Evolutionary conservation across 805 yeast genomes (phyloP), one percentile per base, ranked within the genome.

Genomic region (Yamadazyma scolyti): DNA sequence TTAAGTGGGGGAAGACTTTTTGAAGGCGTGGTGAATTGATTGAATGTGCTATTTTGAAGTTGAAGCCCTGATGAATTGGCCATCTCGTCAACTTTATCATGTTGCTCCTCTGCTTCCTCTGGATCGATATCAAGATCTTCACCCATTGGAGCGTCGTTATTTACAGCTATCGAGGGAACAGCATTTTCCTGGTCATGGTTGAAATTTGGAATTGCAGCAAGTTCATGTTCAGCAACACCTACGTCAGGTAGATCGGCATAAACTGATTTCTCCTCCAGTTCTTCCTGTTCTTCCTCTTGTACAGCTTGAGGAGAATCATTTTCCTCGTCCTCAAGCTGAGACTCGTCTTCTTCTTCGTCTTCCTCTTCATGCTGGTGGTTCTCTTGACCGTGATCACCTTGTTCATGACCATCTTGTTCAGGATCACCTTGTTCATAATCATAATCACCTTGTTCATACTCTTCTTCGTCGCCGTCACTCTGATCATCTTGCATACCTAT

Each of bases 1-100:
- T 65, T 65, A 16, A 65, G 46, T 5, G 71, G 59, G 1, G 70
- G 71, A 18, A 65, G 50, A 16, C 54, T 46, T 37, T 64, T 65
- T 52, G 56, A 58, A 0, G 71, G 71, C 13, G 71, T 65, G 15
- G 66, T 54, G 34, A 58, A 54, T 24, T 40, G 50, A 16, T 27
- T 22, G 33, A 36, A 19, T 33, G 28, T 22, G 34, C 35, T 18
- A 9, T n/a, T 14, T 10, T 33, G 39, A 3, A 33, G 18, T 6
- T 38, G 30, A 23, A 40, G 25, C 1, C 33, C 36, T 2, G 42
- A 40, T 8, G 40, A 27, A 14, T 28, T 23, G 15, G 30, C 37
- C 23, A 37, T 22, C 22, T 40, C 38, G 22, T 31, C 40, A 2
- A 33, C 37, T 22, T 28, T 27, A 21, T 31, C 37, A 17, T 39